phyloP scores from a whole-genome alignment of 371 early-diverging fungal genomes.

The Amoeboaphelidium protococcarum region DNA sequence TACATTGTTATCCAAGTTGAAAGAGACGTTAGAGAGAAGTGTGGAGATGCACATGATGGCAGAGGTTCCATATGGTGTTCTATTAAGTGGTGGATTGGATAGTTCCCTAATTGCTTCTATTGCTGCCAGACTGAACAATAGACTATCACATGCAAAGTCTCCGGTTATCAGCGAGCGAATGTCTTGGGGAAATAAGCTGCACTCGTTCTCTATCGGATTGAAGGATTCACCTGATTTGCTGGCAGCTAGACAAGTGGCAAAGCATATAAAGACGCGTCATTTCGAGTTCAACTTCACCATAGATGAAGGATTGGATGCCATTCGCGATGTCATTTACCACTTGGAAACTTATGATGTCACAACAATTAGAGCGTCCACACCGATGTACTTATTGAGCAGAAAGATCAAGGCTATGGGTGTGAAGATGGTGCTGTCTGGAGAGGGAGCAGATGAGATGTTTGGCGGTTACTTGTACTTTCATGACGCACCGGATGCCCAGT shows the following conservation, averaged over 20 bases:
- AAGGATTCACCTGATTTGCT: conserved; percentile 75
- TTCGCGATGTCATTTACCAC: conserved; percentile 78
- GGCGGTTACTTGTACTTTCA: conserved; percentile 95
- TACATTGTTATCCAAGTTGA: conserved; percentile 34
- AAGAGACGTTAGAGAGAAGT: conserved; percentile 46
- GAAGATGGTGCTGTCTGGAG: conserved; percentile 92
- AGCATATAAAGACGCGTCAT: conserved; percentile 65
- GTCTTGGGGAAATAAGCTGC: conserved; percentile 41
- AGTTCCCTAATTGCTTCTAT: conserved; percentile 78
- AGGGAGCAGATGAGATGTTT: conserved; percentile 86
- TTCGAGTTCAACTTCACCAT: conserved; percentile 81
- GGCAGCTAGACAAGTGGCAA: conserved; percentile 67
- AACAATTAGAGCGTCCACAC: conserved; percentile 86
- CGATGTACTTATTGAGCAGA: conserved; percentile 81
- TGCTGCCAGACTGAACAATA: conserved; percentile 35
- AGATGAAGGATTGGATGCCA: conserved; percentile 81
- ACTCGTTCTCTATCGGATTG: conserved; percentile 86
- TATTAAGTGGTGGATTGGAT: conserved; percentile 80
- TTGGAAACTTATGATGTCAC: conserved; percentile 94
- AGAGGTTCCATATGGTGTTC: conserved; percentile 88
- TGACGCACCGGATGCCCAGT: conserved; percentile 46
- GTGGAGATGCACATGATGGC: conserved; percentile 86
- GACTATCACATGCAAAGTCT: neutral
- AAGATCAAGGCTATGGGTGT: conserved; percentile 92
- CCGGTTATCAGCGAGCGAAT: neutral